Percentiles rank a stretch among this genome's conserved stretches.
phyloP scores from a whole-genome alignment of 305 asterid species.

The Fraxinus baroniana region DNA sequence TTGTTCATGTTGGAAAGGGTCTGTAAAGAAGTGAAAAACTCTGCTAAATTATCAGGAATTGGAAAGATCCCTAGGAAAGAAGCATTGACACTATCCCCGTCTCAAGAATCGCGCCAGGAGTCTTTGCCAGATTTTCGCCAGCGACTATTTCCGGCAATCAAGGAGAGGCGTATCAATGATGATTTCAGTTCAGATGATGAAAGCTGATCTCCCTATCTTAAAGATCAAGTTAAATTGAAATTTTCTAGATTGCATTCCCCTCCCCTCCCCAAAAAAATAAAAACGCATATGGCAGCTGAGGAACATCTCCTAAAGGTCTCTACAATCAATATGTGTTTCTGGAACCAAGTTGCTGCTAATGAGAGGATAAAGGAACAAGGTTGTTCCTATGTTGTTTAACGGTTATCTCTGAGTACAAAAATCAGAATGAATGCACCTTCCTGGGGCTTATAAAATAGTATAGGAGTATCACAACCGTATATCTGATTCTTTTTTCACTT shows the following conservation, averaged over 20 bases:
- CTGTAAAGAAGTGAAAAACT: slow-evolving; percentile 59
- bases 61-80: slow-evolving; percentile 40
- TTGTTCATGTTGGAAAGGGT: slow-evolving; percentile 72
- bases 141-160: slow-evolving; percentile 70
- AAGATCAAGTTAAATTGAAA: not conserved
- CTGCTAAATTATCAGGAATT: slow-evolving; percentile 27
- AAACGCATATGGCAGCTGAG: not conserved
- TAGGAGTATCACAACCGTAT: not conserved
- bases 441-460: not conserved
- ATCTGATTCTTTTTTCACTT: not conserved
- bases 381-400: not conserved
- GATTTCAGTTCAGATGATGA: slow-evolving; percentile 69
- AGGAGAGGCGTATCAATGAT: slow-evolving; percentile 47
- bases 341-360: not conserved
- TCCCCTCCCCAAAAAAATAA: not conserved
- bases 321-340: not conserved
- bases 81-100: slow-evolving; percentile 35
- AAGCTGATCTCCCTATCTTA: slow-evolving; percentile 24
- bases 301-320: not conserved
- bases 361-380: not conserved
- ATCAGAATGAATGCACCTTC: not conserved
- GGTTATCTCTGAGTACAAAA: not conserved
- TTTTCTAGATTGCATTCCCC: not conserved
- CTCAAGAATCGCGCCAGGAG: slow-evolving; percentile 50
- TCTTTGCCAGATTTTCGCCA: slow-evolving; percentile 41